Evolutionary conservation across 1,284 basidiomycete genomes (phyloP).

Genomic region (Xerocomus nothofagi): DNA sequence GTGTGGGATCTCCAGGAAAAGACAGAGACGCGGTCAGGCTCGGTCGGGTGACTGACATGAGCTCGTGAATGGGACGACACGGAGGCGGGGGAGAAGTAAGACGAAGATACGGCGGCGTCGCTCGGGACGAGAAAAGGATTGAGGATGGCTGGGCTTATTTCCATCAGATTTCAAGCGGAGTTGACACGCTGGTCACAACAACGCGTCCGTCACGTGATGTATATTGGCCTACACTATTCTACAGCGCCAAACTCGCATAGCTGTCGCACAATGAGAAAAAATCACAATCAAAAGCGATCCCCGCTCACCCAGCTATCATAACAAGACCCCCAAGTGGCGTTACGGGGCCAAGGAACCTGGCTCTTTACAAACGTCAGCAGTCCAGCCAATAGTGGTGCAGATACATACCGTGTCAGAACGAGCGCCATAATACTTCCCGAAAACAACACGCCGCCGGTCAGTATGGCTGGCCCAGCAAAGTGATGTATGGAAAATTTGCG

Average conservation of each 20-base stretch:
- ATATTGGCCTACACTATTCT: constrained; percentile 18
- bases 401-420: constrained; percentile 51
- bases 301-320: constrained; percentile 77
- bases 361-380: constrained; percentile 37
- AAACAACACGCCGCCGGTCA: constrained; percentile 63
- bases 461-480: constrained; percentile 72
- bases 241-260: constrained; percentile 55
- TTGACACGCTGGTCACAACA: constrained; percentile 34
- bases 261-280: constrained; percentile 33
- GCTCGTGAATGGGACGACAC: not conserved
- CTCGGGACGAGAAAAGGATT: constrained; percentile 19
- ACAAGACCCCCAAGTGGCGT: constrained; percentile 73
- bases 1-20: constrained; percentile 16
- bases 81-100: no score
- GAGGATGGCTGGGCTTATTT: constrained; percentile 28
- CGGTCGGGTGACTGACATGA: constrained; percentile 35
- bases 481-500: constrained; percentile 62
- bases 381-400: not conserved
- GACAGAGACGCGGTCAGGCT: constrained; percentile 27
- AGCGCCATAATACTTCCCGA: constrained; percentile 71
- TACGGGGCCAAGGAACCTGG: constrained; percentile 67
- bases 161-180: constrained; percentile 40
- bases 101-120: not conserved
- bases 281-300: not conserved
- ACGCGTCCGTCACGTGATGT: constrained; percentile 35